Conservation (phyloP, 306 rosid species). For the Alnus rubra region DNA sequence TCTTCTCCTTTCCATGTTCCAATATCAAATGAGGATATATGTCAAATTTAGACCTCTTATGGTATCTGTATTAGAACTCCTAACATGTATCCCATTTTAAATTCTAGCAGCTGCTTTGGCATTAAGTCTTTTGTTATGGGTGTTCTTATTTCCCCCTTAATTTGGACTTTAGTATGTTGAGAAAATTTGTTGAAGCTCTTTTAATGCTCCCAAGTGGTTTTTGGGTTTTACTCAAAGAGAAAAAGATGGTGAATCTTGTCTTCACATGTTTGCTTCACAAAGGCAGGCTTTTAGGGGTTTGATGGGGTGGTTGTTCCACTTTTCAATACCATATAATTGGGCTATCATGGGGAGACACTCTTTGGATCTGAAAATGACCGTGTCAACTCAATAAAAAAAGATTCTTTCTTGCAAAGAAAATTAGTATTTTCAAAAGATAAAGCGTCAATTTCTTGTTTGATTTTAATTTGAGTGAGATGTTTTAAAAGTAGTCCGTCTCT, state of each 20-base stretch:
- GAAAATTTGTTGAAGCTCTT: constrained; percentile 1
- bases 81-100: constrained; percentile 1
- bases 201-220: background rate
- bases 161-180: background rate
- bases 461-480: background rate
- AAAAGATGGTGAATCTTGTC: background rate
- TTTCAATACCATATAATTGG: background rate
- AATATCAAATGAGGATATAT: constrained; percentile 9
- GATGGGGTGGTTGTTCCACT: background rate
- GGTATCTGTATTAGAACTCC: background rate
- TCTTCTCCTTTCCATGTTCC: constrained; percentile 9
- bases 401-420: constrained; percentile 11
- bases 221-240: background rate
- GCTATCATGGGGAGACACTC: background rate
- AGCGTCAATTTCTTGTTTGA: background rate
- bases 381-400: background rate
- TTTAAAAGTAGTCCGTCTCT: background rate
- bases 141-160: background rate
- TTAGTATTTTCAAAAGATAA: background rate
- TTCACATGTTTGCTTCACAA: background rate
- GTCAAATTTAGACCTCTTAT: constrained; percentile 12
- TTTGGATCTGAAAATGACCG: background rate
- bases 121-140: background rate
- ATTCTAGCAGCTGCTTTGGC: constrained; percentile 1
- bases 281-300: background rate